Evolutionary conservation across 2,329 filamentous ascomycete species (phyloP), one percentile per base, ranked within the genome.

Genomic region (Talaromyces pinophilus): DNA sequence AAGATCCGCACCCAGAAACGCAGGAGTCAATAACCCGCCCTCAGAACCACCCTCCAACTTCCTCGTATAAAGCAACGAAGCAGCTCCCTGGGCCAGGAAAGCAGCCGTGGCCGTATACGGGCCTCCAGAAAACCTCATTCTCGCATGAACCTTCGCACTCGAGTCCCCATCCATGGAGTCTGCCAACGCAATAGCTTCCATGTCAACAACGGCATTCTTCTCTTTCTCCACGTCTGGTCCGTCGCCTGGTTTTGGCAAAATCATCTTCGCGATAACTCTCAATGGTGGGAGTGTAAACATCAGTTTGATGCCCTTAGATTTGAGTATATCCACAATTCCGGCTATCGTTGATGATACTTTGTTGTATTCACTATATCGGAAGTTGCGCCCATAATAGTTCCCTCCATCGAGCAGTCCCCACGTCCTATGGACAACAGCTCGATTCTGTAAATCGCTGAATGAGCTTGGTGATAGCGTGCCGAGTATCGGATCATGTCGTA

Each of bases 161-260:
- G 30, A 38, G n/a, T 22, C 13, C 1, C 17, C 19, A 19, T 28
- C 57, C 7, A 17, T n/a, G 5, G 35, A 42, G 8, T 59, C 57
- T 44, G 57, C 38, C 22, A 15, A 2, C 22, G 57, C 57, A 11
- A 59, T 1, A 25, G 35, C 38, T 42, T 59, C 57, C 35, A 59
- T 59, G 0, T 59, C 57, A n/a, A 38, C 22, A 0, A 38, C 35
- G 4, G 17, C 22, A 6, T 19, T 59, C 38, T 40, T 59, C 33
- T 59, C 57, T 44, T 59, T 59, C 19, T 59, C 57, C 19, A 59
- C n/a, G n/a, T 38, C 57, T 1, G 57, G 57, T 3, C 57, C 57
- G 4, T 59, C 35, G 19, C 57, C 57, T n/a, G 57, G 57, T 15
- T 59, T 59, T 13, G 57, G 57, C 17, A 59, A 5, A 42, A 40